Evolutionary conservation across 495 filamentous ascomycete genomes (phyloP), one percentile per base, ranked within the genome.

Genomic region (Trichoderma reesei): DNA sequence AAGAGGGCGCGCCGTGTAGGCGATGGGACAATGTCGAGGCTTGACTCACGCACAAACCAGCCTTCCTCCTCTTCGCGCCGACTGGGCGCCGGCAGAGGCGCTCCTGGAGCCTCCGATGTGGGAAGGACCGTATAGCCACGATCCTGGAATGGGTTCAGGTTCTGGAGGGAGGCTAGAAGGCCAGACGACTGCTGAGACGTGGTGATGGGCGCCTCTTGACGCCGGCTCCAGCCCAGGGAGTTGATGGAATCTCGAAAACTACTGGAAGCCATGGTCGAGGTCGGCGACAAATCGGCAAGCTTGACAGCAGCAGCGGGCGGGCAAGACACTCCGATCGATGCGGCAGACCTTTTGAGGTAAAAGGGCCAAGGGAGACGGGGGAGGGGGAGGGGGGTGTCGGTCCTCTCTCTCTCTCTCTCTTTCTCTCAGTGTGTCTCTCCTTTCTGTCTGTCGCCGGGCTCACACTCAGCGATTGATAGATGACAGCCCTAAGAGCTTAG

Each of bases 201-300:
- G 75, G 84, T 89, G 66, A 87, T 89, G 63, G 91, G 89, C 37
- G 88, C 72, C 70, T 95, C 90, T 62, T 84, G 90, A 69, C 94
- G 85, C 62, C 94, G 88, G 69, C 91, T 88, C 94, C 94, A 98
- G 34, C 94, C 94, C 66, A 98, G 78, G 41, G 90, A 92, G 79
- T 91, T 96, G 83, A 98, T 90, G 31, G 89, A 93, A 73, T 96
- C 89, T 66, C 92, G 84, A 77, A 98, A 98, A 9, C 91, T 90
- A 64, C 85, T 79, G 65, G 92, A 92, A 42, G 94, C 90, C 94
- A 98, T 98, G 68, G 64, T 77, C n/a, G 66, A 66, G 59, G 59
- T 8, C 61, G 38, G n/a, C 7, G 18, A 31, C 14, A 18, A 26
- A 61, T 61, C 36, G 34, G 5, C 59, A 34, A 42, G 59, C 34